Percentiles rank a stretch among this genome's conserved stretches.
These are phyloP conservation scores for Phylloporus sp. DNA, from an alignment of 768 basidiomycete species.

Conservation along the genomic window DNA sequence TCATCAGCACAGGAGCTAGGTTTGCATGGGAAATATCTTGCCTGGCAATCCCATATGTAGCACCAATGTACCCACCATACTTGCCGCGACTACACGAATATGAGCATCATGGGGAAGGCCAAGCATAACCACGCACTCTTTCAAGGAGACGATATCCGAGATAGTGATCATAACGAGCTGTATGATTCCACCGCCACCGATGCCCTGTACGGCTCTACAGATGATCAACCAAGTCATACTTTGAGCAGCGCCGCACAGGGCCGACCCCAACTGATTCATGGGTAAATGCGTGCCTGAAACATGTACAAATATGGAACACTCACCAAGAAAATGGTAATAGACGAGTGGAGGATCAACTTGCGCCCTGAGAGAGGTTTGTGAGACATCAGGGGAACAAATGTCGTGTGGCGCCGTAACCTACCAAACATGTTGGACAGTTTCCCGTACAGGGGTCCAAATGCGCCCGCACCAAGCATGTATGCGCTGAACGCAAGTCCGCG, in stretches of 20 bases:
- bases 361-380: slow-evolving; percentile 37
- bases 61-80: slow-evolving; percentile 67
- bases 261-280: slow-evolving; percentile 58
- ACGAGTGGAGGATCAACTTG: slow-evolving; percentile 66
- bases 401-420: background rate
- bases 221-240: slow-evolving; percentile 73
- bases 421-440: slow-evolving; percentile 66
- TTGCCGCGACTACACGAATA: slow-evolving; percentile 57
- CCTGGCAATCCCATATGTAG: slow-evolving; percentile 72
- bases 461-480: slow-evolving; percentile 66
- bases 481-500: slow-evolving; percentile 43
- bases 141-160: slow-evolving; percentile 75
- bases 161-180: slow-evolving; percentile 75
- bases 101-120: background rate
- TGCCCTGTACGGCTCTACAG: slow-evolving; percentile 74
- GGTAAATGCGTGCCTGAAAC: background rate
- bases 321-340: slow-evolving; percentile 68
- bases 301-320: slow-evolving; percentile 7
- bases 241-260: slow-evolving; percentile 76
- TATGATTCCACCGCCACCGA: slow-evolving; percentile 76
- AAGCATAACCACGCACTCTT: slow-evolving; percentile 48
- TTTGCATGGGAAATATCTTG: slow-evolving; percentile 1
- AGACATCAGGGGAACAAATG: background rate
- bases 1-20: background rate
- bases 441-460: slow-evolving; percentile 71